Conservation (phyloP, 495 filamentous ascomycete genomes). For the Annulohypoxylon stygium region DNA sequence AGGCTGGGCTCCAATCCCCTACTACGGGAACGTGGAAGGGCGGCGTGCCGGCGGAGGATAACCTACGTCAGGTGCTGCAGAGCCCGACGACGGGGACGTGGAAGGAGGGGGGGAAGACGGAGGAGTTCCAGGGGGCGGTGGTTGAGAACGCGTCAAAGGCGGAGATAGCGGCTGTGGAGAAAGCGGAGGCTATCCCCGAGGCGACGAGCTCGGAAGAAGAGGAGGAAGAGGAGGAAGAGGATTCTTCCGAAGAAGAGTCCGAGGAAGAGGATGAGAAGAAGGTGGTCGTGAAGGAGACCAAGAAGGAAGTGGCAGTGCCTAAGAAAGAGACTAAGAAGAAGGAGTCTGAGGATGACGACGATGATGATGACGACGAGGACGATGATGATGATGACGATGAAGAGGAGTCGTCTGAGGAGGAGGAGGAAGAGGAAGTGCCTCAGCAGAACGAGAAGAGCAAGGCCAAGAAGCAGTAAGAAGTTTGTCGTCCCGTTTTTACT, state of each 20-base stretch:
- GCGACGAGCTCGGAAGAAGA: constrained; percentile 42
- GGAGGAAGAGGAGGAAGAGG: constrained; percentile 41
- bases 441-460: constrained; percentile 30
- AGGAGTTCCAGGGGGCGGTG: constrained; percentile 48
- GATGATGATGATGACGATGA: constrained; percentile 47
- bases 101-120: constrained; percentile 56
- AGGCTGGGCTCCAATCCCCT: constrained; percentile 54
- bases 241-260: constrained; percentile 38
- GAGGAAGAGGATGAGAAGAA: constrained; percentile 38
- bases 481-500: not conserved
- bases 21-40: constrained; percentile 54
- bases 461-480: constrained; percentile 28
- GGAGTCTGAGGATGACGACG: constrained; percentile 37
- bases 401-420: constrained; percentile 22
- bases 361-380: constrained; percentile 44
- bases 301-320: not conserved
- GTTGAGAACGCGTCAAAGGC: constrained; percentile 49
- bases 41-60: constrained; percentile 19
- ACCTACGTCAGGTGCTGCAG: constrained; percentile 52
- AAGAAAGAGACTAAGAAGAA: constrained; percentile 25
- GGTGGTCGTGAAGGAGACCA: constrained; percentile 47
- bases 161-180: constrained; percentile 57
- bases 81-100: constrained; percentile 61
- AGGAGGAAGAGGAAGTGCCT: constrained; percentile 13
- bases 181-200: constrained; percentile 56